Percentiles rank a stretch among this genome's conserved stretches.
These are phyloP conservation scores for Aspergillus diversus DNA, from an alignment of 495 filamentous ascomycete species.

Conservation along the genomic window DNA sequence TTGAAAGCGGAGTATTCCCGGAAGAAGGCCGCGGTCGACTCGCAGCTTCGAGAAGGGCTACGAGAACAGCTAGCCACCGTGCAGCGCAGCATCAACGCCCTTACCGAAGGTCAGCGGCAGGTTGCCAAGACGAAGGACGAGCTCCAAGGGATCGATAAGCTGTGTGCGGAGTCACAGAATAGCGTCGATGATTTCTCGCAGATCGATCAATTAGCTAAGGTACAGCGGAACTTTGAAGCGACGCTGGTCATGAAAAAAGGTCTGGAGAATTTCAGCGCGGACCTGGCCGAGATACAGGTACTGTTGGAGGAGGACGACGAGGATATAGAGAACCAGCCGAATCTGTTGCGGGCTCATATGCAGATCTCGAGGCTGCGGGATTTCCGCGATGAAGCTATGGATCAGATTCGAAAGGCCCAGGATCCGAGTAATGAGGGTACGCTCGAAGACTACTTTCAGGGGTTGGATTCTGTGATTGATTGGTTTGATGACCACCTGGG, in stretches of 20 bases:
- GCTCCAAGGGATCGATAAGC: constrained; percentile 96
- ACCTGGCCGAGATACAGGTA: constrained; percentile 70
- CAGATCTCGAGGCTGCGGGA: constrained; percentile 88
- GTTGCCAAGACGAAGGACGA: constrained; percentile 92
- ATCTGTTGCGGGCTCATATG: constrained; percentile 86
- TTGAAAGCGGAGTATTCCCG: constrained; percentile 92
- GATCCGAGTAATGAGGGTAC: constrained; percentile 77
- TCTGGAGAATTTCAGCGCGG: constrained; percentile 80
- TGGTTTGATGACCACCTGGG: constrained; percentile 97
- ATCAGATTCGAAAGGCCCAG: constrained; percentile 79
- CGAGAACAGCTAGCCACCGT: constrained; percentile 90
- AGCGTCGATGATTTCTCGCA: constrained; percentile 97
- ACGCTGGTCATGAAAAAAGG: constrained; percentile 90
- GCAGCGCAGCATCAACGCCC: constrained; percentile 82
- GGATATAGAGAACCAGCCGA: constrained; percentile 88
- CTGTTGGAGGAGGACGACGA: constrained; percentile 81
- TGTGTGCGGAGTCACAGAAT: constrained; percentile 92
- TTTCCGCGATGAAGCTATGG: constrained; percentile 93
- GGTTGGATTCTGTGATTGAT: constrained; percentile 83
- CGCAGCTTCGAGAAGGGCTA: constrained; percentile 82
- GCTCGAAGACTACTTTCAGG: constrained; percentile 82
- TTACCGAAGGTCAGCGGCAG: constrained; percentile 84
- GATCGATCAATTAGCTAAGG: constrained; percentile 90
- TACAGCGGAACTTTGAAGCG: constrained; percentile 91
- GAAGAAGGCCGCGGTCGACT: constrained; percentile 90